phyloP scores from a whole-genome alignment of 2,329 filamentous ascomycete genomes.

The Cryphonectria parasitica region DNA sequence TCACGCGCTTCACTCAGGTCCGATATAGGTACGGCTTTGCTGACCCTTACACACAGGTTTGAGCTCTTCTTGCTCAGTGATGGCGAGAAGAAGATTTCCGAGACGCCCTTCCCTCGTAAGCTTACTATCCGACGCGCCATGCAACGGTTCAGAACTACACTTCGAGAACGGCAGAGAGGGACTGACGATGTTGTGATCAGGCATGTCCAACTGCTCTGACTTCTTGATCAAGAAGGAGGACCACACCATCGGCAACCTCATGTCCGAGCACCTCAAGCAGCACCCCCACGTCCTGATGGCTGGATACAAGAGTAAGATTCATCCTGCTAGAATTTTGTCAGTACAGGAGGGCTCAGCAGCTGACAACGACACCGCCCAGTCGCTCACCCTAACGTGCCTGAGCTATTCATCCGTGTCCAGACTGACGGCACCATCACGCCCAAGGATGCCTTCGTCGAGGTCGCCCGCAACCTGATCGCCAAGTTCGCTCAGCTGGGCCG shows the following conservation, averaged over 20 bases:
- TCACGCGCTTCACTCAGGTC: not conserved
- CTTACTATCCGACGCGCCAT: slow-evolving; percentile 24
- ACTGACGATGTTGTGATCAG: slow-evolving; percentile 48
- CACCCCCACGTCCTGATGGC: slow-evolving; percentile 85
- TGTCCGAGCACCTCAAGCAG: slow-evolving; percentile 83
- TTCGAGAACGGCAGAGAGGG: slow-evolving; percentile 17
- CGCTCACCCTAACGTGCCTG: slow-evolving; percentile 63
- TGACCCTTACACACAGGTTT: slow-evolving; percentile 62
- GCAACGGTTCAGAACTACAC: not conserved
- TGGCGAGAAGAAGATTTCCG: slow-evolving; percentile 91
- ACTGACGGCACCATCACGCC: slow-evolving; percentile 88
- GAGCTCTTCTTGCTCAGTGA: slow-evolving; percentile 88
- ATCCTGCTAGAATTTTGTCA: not conserved
- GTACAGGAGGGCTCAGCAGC: not conserved
- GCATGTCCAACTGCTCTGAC: slow-evolving; percentile 91
- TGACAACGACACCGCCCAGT: slow-evolving; percentile 42
- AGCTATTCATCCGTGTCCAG: slow-evolving; percentile 77
- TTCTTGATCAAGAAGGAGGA: slow-evolving; percentile 97
- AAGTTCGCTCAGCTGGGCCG: slow-evolving; percentile 79
- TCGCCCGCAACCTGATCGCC: slow-evolving; percentile 80
- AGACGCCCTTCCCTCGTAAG: slow-evolving; percentile 87
- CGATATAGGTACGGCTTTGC: slow-evolving; percentile 9
- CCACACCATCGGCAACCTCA: slow-evolving; percentile 90
- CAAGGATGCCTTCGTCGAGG: slow-evolving; percentile 82
- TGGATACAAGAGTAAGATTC: slow-evolving; percentile 77